phyloP scores from a whole-genome alignment of 345 rosid species.

The Arabidopsis arenosa region DNA sequence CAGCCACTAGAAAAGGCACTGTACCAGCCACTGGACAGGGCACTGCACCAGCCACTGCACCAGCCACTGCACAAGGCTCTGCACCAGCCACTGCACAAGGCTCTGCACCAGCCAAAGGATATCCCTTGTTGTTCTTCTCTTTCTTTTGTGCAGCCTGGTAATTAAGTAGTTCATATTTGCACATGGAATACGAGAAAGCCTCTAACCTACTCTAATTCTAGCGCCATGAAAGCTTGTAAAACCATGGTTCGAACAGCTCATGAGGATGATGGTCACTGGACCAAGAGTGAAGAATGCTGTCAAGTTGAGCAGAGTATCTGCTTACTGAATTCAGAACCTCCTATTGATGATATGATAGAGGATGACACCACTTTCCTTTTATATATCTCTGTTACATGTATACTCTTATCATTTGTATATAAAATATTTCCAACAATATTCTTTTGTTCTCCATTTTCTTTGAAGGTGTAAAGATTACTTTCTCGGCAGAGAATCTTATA shows the following conservation, averaged over 20 bases:
- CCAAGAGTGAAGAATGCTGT: slow-evolving; percentile 1
- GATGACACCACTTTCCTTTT: slow-evolving; percentile 17
- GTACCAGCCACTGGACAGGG: too few species aligned
- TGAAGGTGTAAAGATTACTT: too few species aligned
- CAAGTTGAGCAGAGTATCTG: slow-evolving; percentile 25
- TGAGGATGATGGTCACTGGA: slow-evolving; percentile 10
- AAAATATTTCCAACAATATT: too few species aligned
- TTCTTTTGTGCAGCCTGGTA: slow-evolving; percentile 10
- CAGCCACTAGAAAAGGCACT: too few species aligned
- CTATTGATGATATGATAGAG: slow-evolving; percentile 8
- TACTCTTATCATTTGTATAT: too few species aligned
- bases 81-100: too few species aligned
- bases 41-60: too few species aligned
- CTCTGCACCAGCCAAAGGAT: slow-evolving; percentile 12
- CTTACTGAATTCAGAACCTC: slow-evolving; percentile 15
- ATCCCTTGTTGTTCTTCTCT: slow-evolving; percentile 18
- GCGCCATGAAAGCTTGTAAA: slow-evolving; percentile 36
- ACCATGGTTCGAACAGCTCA: slow-evolving; percentile 15
- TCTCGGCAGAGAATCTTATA: too few species aligned
- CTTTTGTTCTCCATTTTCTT: too few species aligned
- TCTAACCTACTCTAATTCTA: slow-evolving; percentile 14
- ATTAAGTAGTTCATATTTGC: slow-evolving; percentile 12
- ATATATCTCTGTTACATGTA: too few species aligned
- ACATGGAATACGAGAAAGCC: slow-evolving; percentile 12
- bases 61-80: too few species aligned